Conservation (phyloP, 352 stramenopile species). For the Globisporangium canariense region DNA sequence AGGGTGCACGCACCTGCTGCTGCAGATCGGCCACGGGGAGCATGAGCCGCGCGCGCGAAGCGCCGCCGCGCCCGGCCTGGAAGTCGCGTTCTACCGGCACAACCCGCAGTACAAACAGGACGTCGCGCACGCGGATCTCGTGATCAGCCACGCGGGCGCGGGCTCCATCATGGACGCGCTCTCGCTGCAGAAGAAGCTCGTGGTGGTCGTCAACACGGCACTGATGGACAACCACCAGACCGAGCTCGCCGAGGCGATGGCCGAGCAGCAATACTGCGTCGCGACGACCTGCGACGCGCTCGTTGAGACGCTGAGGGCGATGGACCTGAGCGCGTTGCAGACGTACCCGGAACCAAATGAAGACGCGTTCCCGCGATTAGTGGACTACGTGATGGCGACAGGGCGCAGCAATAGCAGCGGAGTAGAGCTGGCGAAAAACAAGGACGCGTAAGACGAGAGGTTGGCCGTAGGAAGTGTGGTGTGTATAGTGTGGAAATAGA, state of each 20-base stretch:
- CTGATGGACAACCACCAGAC: conserved; percentile 98
- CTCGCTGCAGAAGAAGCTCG: conserved; percentile 69
- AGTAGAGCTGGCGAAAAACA: conserved; percentile 14
- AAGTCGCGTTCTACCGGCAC: conserved; percentile 83
- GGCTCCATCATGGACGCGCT: conserved; percentile 93
- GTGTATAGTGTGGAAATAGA: too few species aligned
- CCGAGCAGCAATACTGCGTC: conserved; percentile 55
- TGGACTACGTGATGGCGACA: conserved; percentile 49
- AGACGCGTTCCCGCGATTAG: conserved; percentile 56
- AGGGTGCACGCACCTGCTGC: conserved; percentile 60
- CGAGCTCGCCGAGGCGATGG: conserved; percentile 93
- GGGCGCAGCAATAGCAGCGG: background rate
- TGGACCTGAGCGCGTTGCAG: conserved; percentile 40
- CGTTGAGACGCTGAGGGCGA: conserved; percentile 26
- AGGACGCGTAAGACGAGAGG: conserved; percentile 22
- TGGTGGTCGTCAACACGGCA: conserved; percentile 93
- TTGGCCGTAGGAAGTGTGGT: too few species aligned
- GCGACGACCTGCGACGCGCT: conserved; percentile 44
- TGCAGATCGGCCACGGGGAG: conserved; percentile 84
- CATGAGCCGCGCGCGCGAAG: conserved; percentile 31
- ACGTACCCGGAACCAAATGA: conserved; percentile 60
- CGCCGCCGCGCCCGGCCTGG: conserved; percentile 28
- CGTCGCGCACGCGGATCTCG: conserved; percentile 88
- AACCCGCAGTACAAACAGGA: conserved; percentile 88
- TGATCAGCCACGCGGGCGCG: conserved; percentile 94